Base-by-base conservation (phyloP, 139 green algal genomes). In the Chlorella sp. region DNA sequence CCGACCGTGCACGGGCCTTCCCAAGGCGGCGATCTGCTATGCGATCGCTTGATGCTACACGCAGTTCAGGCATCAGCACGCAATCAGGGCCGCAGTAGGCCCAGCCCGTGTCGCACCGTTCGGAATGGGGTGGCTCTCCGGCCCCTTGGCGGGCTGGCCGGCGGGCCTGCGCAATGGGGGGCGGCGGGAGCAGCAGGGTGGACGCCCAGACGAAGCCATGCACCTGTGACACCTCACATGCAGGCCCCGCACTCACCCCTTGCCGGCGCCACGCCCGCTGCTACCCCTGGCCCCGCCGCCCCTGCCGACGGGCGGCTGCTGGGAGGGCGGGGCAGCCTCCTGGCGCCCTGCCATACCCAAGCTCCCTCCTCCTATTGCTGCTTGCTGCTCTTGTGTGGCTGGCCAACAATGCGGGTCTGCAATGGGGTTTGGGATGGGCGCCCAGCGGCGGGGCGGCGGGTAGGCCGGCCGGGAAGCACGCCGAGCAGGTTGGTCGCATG, bases 291-390 rank as follows among this genome's bases (percentile, higher is more conserved):
- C 56, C 60, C 76, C n/a, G 28, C 60, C 60, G 76, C 76, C 56
- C 32, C 43, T 32, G 43, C 43, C 72, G 72, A 40, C 36, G 44
- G 72, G 72, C 72, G 58, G 77, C 56, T 80, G 73, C 73, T 83
- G 77, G 38, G 77, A 64, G 76, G 77, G 56, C 77, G 65, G 60
- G 77, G 38, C 38, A 73, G 77, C 77, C 76, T 82, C 44, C 77
- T 73, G 65, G 41, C 34, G 40, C 46, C 24, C 76, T 54, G 76
- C 76, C 64, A 70, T 70, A n/a, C 26, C 73, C 73, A 43, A 48
- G 76, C 73, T n/a, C 41, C 76, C 48, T 81, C 43, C 44, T 58
- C 69, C 38, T n/a, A 64, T 28, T 67, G 34, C 56, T 82, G 54
- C n/a, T 8, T 82, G 38, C 40, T 67, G 24, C 70, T 48, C 40